Evolutionary conservation across 2,329 filamentous ascomycete genomes (phyloP), one percentile per base, ranked within the genome.

Genomic region (Hymenoscyphus albidus): DNA sequence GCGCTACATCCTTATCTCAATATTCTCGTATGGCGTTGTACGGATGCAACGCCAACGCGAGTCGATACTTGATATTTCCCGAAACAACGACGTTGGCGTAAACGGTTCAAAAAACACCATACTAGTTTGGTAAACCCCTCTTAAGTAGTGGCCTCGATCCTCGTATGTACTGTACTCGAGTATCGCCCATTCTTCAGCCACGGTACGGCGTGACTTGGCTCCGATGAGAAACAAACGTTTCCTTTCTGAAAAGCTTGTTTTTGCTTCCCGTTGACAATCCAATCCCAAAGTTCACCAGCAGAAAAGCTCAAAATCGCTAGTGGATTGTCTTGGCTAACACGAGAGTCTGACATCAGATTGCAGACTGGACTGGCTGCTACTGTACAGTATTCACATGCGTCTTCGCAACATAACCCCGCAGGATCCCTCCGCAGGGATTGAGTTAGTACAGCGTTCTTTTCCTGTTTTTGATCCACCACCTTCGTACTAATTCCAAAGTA

Each of bases 191-290:
- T 51, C 44, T 54, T 22, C 48, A 54, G 18, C 48, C 18, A 51
- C n/a, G n/a, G 6, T 51, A 27, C 22, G n/a, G n/a, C 6, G 6
- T 35, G 44, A 48, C n/a, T 48, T 48, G 44, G n/a, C n/a, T 35
- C 35, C 35, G 35, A 35, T 35, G 35, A 35, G 35, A 35, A 35
- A 35, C 42, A 44, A 22, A 18, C 44, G 55, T 18, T 39, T 56
- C 27, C 59, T n/a, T 14, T 16, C 31, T 55, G 35, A 61, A 64
- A 64, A 54, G 62, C 62, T 64, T 64, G 62, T 64, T 48, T 64
- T 12, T 32, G 9, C 54, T 10, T 22, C n/a, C 44, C 44, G 22
- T 35, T 35, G 27, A 27, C 27, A 27, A 27, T 35, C 5, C 5
- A 35, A 2, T 35, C 35, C 35, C 35, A 35, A 35, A 27, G 27